Evolutionary conservation across 768 basidiomycete species (phyloP), one percentile per base, ranked within the genome.

Genomic region (Tricholoma matsutake): DNA sequence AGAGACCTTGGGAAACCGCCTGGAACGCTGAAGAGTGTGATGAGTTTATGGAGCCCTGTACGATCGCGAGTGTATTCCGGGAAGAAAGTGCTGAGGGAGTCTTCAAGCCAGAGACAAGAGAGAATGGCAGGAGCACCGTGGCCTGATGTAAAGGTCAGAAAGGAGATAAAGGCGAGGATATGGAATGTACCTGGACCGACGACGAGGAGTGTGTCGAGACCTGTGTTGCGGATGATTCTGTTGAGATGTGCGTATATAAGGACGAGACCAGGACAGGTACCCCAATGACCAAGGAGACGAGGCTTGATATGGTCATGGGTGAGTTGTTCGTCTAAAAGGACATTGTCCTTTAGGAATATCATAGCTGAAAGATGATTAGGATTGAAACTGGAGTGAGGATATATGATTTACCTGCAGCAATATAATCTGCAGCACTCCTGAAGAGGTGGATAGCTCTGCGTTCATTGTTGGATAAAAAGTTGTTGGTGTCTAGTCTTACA

Each of bases 101-200:
- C 87, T 73, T 97, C 94, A 61, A 95, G 78, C 88, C 89, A 96
- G 6, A 95, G 83, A 65, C 86, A 88, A 9, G 93, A 83, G n/a
- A 97, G 82, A 28, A 96, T 83, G 25, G 85, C 92, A 20, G 94
- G 94, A 5, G 94, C 94, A 35, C 92, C 93, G 67, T 95, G 92
- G 13, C 89, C 89, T 71, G 59, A 56, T 20, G 58, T 16, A 56
- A n/a, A 1, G 18, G 43, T 28, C 13, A 45, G 20, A 8, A 2
- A 45, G 11, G 13, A 35, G 41, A 60, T 7, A 32, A 14, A 37
- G 7, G 2, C 22, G 54, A 54, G 25, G 39, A n/a, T 57, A 32
- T 18, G 41, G 1, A 11, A 69, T 74, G 29, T 60, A 81, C 87
- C 89, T 57, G 91, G 91, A 2, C 94, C 93, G 5, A 92, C 89